Percentiles rank a stretch among this genome's conserved stretches.
These are phyloP conservation scores for Aristolochia contorta DNA, from an alignment of 164 flowering plant species.

Conservation along the genomic window DNA sequence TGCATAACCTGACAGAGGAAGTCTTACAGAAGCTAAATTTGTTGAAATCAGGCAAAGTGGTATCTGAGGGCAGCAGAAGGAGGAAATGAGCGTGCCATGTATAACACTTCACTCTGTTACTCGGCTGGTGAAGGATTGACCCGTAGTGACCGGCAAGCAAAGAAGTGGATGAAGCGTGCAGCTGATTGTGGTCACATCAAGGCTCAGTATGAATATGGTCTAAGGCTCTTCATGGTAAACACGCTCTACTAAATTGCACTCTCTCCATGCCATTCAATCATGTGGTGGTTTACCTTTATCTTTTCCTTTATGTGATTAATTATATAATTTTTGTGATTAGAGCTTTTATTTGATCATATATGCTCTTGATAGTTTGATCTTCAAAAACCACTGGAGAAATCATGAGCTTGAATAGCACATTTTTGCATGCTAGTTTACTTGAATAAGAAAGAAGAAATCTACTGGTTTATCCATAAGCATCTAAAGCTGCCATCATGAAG, in stretches of 20 bases:
- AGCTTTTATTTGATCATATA: neutral
- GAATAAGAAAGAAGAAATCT: no score
- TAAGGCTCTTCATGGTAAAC: constrained; percentile 67
- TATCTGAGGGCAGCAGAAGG: constrained; percentile 83
- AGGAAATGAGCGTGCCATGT: constrained; percentile 95
- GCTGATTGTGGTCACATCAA: constrained; percentile 84
- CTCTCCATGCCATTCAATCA: neutral
- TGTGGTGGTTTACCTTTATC: neutral
- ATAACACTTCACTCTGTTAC: constrained; percentile 75
- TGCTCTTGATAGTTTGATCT: neutral
- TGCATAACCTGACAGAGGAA: no score
- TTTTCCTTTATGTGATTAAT: neutral
- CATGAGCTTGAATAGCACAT: no score
- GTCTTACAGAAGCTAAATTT: no score
- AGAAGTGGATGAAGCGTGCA: constrained; percentile 89
- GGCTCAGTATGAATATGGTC: constrained; percentile 93
- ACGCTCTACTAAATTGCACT: neutral
- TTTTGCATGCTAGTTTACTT: no score
- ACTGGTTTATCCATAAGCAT: no score
- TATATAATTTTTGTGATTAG: neutral
- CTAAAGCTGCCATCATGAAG: no score
- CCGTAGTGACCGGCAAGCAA: constrained; percentile 42
- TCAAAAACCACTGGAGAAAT: neutral
- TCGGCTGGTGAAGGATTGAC: constrained; percentile 66
- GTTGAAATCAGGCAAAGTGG: constrained; percentile 60